These are phyloP conservation scores for Rubia tinctorum DNA, from an alignment of 305 asterid species.

Conservation along the genomic window DNA sequence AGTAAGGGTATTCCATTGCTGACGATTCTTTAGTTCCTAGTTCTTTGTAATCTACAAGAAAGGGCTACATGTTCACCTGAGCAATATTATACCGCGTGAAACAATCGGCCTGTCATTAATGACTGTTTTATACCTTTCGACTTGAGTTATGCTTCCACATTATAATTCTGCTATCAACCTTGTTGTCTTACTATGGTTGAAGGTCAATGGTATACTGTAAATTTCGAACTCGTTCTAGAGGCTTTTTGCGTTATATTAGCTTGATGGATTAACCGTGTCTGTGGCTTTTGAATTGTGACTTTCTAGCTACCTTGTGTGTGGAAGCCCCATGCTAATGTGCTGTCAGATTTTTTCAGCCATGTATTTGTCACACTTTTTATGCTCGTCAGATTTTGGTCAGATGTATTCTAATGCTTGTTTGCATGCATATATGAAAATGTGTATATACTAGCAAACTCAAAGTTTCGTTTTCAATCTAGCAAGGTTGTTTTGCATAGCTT, in stretches of 20 bases:
- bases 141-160: background rate
- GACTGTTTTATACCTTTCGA: background rate
- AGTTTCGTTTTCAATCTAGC: background rate
- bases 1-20: background rate
- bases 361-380: background rate
- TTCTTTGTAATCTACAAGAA: background rate
- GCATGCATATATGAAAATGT: background rate
- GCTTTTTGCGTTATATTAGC: background rate
- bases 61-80: background rate
- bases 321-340: background rate
- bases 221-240: background rate
- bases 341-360: background rate
- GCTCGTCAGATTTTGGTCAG: background rate
- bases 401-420: background rate
- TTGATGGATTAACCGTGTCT: background rate
- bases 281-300: background rate
- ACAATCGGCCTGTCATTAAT: background rate
- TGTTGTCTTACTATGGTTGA: background rate
- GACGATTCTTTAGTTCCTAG: background rate
- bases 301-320: background rate
- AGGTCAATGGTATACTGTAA: constrained; percentile 2
- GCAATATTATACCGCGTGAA: background rate
- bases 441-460: background rate
- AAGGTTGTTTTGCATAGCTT: background rate
- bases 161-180: background rate